phyloP scores from a whole-genome alignment of 2,329 filamentous ascomycete genomes.

The Monilinia laxa region DNA sequence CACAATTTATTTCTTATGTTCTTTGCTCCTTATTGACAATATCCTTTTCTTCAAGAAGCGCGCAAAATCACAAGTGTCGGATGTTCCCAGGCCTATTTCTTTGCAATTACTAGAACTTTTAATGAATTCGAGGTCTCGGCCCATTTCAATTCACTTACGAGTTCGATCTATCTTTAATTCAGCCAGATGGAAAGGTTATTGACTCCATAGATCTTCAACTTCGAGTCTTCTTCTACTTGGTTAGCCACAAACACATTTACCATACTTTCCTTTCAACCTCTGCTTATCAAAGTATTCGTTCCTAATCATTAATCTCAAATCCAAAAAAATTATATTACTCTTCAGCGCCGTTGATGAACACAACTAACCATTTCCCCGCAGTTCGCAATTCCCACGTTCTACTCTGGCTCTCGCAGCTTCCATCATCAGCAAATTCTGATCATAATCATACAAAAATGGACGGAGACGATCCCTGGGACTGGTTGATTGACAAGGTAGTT shows the following conservation, averaged over 20 bases:
- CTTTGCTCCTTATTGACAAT: background rate
- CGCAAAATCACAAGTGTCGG: background rate
- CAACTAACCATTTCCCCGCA: constrained; percentile 7
- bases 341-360: constrained; percentile 8
- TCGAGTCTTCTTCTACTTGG: too few species aligned
- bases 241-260: background rate
- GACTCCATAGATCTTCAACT: background rate
- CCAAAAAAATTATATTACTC: background rate
- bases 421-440: background rate
- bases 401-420: constrained; percentile 15
- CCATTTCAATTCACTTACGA: constrained; percentile 14
- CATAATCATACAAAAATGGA: constrained; percentile 28
- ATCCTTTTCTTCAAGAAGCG: background rate
- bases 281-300: background rate
- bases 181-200: background rate
- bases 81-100: background rate
- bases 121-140: background rate
- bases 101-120: background rate
- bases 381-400: constrained; percentile 7
- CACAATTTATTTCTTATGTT: background rate
- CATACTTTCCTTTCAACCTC: background rate
- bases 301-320: background rate
- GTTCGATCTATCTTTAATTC: background rate
- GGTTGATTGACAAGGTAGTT: constrained; percentile 68
- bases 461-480: constrained; percentile 67